phyloP scores from a whole-genome alignment of 495 filamentous ascomycete genomes.

The Xylaria grammica region DNA sequence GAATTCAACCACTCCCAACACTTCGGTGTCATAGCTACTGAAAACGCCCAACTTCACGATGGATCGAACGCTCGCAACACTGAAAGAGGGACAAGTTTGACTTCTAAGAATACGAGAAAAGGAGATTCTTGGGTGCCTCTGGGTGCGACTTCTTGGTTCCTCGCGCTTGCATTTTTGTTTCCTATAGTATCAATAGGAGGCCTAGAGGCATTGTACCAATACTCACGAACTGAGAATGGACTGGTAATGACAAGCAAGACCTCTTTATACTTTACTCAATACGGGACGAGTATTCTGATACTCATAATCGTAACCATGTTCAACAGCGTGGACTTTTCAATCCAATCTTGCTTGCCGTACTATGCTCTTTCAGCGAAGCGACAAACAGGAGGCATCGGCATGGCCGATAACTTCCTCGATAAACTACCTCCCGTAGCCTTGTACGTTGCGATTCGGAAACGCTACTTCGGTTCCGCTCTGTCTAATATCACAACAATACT shows the following conservation, averaged over 20 bases:
- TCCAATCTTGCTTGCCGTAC: background rate
- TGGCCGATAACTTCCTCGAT: background rate
- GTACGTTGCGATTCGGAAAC: background rate
- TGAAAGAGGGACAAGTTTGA: background rate
- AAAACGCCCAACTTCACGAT: background rate
- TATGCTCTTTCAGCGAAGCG: no score
- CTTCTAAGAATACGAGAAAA: background rate
- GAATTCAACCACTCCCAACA: background rate
- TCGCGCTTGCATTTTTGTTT: background rate
- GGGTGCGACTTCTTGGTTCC: background rate
- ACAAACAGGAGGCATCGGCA: background rate
- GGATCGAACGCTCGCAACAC: background rate
- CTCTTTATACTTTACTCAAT: background rate
- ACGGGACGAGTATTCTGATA: background rate
- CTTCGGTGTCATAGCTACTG: background rate
- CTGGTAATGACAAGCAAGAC: background rate
- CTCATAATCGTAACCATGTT: background rate
- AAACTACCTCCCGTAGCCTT: background rate
- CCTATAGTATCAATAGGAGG: background rate
- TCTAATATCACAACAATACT: background rate
- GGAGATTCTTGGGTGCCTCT: background rate
- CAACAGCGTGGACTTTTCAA: background rate
- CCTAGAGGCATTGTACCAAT: background rate
- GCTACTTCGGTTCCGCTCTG: background rate
- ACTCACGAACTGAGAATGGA: background rate